phyloP scores from a whole-genome alignment of 176 grass and related monocot genomes.

The Metroxylon sagu region DNA sequence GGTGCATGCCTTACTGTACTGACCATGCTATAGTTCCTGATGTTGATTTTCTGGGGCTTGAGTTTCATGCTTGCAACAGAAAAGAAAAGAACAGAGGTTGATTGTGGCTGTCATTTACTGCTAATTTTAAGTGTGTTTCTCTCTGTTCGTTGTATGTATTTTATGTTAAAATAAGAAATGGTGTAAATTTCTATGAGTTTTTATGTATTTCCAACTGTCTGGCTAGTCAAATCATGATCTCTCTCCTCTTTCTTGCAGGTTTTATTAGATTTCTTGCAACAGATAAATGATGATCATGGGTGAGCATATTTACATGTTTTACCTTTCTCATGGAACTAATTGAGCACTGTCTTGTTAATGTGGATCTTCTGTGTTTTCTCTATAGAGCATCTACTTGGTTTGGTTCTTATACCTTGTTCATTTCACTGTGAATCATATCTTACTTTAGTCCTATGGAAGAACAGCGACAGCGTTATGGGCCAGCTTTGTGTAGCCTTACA shows the following conservation, averaged over 20 bases:
- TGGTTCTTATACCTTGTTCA: background rate
- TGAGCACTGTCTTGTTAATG: too few relatives aligned
- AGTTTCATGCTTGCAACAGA: too few relatives aligned
- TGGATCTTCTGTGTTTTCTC: background rate
- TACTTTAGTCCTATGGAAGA: conserved; percentile 87
- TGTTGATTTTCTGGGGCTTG: too few relatives aligned
- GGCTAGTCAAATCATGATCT: conserved; percentile 15
- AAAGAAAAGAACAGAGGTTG: too few relatives aligned
- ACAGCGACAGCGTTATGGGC: conserved; percentile 89
- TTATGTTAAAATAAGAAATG: too few relatives aligned
- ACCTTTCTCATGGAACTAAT: background rate
- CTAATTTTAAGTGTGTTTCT: too few relatives aligned
- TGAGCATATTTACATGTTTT: conserved; percentile 22
- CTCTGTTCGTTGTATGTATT: too few relatives aligned
- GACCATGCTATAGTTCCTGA: too few relatives aligned
- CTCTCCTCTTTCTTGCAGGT: conserved; percentile 43
- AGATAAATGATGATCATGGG: conserved; percentile 98
- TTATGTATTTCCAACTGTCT: background rate
- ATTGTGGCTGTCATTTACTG: too few relatives aligned
- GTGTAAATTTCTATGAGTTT: too few relatives aligned
- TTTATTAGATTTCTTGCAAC: conserved; percentile 85
- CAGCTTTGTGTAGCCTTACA: conserved; percentile 73
- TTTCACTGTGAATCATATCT: background rate
- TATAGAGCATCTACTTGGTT: background rate
- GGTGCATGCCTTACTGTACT: too few relatives aligned